Evolutionary conservation across 306 rosid genomes (phyloP), one percentile per base, ranked within the genome.

Genomic region (Sicyos edulis): DNA sequence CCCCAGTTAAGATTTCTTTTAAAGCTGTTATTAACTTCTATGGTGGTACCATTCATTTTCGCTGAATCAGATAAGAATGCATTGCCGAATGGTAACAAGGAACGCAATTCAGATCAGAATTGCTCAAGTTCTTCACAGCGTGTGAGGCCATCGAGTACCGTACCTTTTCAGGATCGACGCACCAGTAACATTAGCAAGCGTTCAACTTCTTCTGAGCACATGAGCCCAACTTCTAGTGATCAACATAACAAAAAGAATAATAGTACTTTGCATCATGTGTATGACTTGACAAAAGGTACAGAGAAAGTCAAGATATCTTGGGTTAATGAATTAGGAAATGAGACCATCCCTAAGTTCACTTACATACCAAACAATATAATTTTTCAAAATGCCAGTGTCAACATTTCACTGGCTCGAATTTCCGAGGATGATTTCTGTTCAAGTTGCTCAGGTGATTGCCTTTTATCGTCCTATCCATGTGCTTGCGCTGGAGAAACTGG

Each of bases 401-500:
- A 82, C 73, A 84, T 92, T 63, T 88, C 98, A 57, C 73, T 92
- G 70, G 96, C 96, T 52, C 96, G 98, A 15, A 83, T 92, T 64
- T 90, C 83, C 70, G 96, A 90, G 76, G 91, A 87, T 65, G 96
- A 78, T 75, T 92, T 96, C 72, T 92, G 98, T 73, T 55, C 80
- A 40, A 79, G 72, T 44, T 92, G 96, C 78, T 78, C 81, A 5
- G 96, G 96, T 22, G 64, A 90, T 75, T 92, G 98, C 72, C 93
- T 92, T 53, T 80, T 84, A 21, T 78, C 79, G 7, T 10, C 86
- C 74, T 69, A 87, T 73, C 90, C 98, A 17, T 92, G 98, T 83
- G 96, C 96, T 12, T 92, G 98, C 83, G 84, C 98, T 77, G 86
- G 81, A 40, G 96, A 90, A 83, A 92, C 98, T 65, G 89, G 98